Conservation (phyloP, 495 filamentous ascomycete genomes). For the Penicillium riverlandense region DNA sequence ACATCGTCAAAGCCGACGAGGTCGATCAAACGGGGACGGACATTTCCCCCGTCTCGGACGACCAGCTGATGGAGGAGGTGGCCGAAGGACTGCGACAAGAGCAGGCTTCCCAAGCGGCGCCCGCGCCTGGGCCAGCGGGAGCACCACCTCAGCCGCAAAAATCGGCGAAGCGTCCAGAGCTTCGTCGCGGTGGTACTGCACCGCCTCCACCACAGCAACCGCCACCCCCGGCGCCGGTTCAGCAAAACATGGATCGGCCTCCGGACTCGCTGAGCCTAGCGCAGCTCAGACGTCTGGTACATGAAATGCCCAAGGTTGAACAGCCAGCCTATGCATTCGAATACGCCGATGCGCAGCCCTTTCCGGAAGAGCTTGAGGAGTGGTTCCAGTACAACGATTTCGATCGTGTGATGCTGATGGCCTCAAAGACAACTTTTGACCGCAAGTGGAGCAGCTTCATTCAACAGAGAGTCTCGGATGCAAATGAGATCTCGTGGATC, state of each 20-base stretch:
- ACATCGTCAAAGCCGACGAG: constrained; percentile 50
- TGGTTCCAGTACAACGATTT: constrained; percentile 90
- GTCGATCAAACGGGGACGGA: constrained; percentile 48
- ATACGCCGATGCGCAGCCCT: constrained; percentile 74
- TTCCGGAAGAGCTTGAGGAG: constrained; percentile 86
- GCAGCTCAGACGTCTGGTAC: constrained; percentile 73
- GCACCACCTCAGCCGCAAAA: constrained; percentile 9
- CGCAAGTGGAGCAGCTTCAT: constrained; percentile 50
- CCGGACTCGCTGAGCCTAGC: constrained; percentile 75
- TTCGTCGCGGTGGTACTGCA: constrained; percentile 47
- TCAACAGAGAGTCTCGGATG: constrained; percentile 23
- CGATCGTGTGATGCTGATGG: constrained; percentile 58
- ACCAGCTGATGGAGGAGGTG: constrained; percentile 42
- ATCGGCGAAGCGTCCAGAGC: constrained; percentile 39
- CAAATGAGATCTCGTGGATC: constrained; percentile 40
- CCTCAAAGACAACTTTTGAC: constrained; percentile 66
- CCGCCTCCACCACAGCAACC: constrained; percentile 55
- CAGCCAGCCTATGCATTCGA: constrained; percentile 87
- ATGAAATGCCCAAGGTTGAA: constrained; percentile 70
- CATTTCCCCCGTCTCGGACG: constrained; percentile 42
- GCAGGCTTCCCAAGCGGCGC: constrained; percentile 18
- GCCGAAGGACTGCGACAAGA: constrained; percentile 43
- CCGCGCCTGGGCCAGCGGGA: constrained; percentile 1
- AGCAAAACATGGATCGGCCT: constrained; percentile 37
- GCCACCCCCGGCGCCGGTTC: constrained; percentile 47